Percentiles rank a stretch among this genome's conserved stretches.
These are phyloP conservation scores for Daldinia sp. DNA, from an alignment of 2,329 filamentous ascomycete genomes.

Conservation along the genomic window DNA sequence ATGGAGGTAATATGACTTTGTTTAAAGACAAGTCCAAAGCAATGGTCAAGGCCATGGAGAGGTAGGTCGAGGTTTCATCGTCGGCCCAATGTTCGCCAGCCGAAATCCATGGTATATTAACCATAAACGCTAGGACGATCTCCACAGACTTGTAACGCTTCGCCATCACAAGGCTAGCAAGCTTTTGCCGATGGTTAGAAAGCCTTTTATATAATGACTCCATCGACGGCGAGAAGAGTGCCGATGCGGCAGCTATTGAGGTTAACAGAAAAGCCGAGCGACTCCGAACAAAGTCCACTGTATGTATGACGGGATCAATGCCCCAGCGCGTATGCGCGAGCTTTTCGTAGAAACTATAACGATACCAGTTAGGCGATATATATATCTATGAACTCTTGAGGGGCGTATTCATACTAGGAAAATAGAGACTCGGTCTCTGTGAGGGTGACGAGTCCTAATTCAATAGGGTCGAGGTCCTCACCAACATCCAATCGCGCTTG, in stretches of 20 bases:
- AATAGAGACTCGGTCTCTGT: slow-evolving; percentile 72
- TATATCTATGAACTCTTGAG: neutral
- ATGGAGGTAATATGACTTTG: slow-evolving; percentile 69
- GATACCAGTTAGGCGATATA: slow-evolving; percentile 10
- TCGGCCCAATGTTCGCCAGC: slow-evolving; percentile 73
- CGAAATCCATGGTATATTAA: slow-evolving; percentile 79
- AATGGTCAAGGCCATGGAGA: slow-evolving; percentile 73
- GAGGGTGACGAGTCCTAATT: slow-evolving; percentile 72
- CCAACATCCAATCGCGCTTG: slow-evolving; percentile 70
- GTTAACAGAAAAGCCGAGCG: slow-evolving; percentile 77
- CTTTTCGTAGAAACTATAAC: slow-evolving; percentile 69
- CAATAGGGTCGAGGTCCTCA: slow-evolving; percentile 71
- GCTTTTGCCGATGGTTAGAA: slow-evolving; percentile 67
- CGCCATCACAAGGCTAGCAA: slow-evolving; percentile 69
- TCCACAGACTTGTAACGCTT: slow-evolving; percentile 74
- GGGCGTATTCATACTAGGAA: slow-evolving; percentile 61
- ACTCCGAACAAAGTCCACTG: slow-evolving; percentile 68
- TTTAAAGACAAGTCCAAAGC: slow-evolving; percentile 74
- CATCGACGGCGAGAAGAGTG: slow-evolving; percentile 71
- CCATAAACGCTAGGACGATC: slow-evolving; percentile 77
- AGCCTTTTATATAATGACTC: slow-evolving; percentile 71
- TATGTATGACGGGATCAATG: slow-evolving; percentile 73
- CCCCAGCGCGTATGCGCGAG: slow-evolving; percentile 79
- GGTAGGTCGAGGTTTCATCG: slow-evolving; percentile 76
- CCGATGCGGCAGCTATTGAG: slow-evolving; percentile 73